Base-by-base conservation (phyloP, 2,329 filamentous ascomycete species). In the Pseudogymnoascus verrucosus region DNA sequence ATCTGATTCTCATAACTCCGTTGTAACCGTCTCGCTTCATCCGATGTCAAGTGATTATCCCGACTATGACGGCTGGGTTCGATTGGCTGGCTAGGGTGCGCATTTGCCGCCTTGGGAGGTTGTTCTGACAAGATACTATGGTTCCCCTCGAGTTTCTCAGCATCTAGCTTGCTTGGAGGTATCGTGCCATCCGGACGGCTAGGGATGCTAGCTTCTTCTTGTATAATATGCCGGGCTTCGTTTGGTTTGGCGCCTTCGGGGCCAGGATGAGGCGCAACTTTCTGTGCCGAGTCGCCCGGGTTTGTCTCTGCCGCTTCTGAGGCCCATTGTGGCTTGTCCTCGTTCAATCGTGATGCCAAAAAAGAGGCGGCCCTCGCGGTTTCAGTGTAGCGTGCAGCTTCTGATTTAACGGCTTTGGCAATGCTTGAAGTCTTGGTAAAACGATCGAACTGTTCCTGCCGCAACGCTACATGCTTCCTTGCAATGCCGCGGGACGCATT, bases 401-500 rank as follows among this genome's bases (percentile, higher is more conserved):
- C 85, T 61, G 72, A 78, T 72, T 85, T 85, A 63, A 88, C 78
- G 12, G 83, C 82, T 71, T 84, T 86, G 28, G 84, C 83, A 59
- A 90, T 74, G 31, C 83, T 84, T 2, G 87, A 89, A 0, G 87
- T 89, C 68, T 82, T 80, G 60, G 77, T 84, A 74, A 84, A 89
- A 59, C 84, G 74, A 71, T 88, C 83, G 69, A 87, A 77, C 72
- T 89, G 86, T 63, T 81, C 80, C 62, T 66, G 64, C 67, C 85
- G 79, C 62, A 88, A 77, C 64, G 83, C 83, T 60, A 84, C 72
- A 74, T 88, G 86, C 73, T 83, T 86, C 60, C 80, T 76, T 60
- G 87, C 88, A 65, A 93, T 82, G 36, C 83, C 83, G 65, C 86
- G 84, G 61, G 89, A 88, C 72, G 86, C 89, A 78, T 82, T 85